Percentiles rank a stretch among this genome's conserved stretches.
Conservation (phyloP, 176 grass and related monocot genomes). For the Pontederia paniculata region DNA sequence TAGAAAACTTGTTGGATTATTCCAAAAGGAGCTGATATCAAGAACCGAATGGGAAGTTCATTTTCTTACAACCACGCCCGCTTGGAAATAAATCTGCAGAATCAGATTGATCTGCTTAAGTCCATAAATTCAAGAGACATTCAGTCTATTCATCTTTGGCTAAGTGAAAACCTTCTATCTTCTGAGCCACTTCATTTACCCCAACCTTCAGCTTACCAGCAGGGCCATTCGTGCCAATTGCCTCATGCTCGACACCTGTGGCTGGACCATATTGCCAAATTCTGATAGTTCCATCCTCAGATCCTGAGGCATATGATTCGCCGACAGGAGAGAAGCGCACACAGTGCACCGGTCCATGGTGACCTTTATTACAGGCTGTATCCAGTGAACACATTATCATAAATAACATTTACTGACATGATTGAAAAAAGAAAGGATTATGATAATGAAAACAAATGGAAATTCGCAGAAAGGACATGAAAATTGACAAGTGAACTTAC, state of each 20-base stretch:
- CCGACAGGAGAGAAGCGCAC: constrained; percentile 77
- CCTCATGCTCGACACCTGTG: constrained; percentile 43
- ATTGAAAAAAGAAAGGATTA: too few species aligned
- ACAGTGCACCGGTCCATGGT: constrained; percentile 93
- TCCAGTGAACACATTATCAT: background rate
- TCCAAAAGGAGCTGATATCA: too few species aligned
- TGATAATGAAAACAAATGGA: background rate
- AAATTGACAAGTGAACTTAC: constrained; percentile 24
- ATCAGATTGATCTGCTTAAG: too few species aligned
- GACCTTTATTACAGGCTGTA: constrained; percentile 90
- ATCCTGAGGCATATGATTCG: constrained; percentile 92
- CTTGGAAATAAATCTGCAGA: too few species aligned
- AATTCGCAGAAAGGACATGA: background rate
- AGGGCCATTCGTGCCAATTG: constrained; percentile 9
- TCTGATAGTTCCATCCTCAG: constrained; percentile 89
- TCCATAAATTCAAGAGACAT: background rate
- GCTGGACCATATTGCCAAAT: constrained; percentile 66
- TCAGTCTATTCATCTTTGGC: constrained; percentile 49
- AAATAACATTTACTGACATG: constrained; percentile 2
- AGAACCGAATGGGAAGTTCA: too few species aligned
- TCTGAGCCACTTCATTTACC: constrained; percentile 50
- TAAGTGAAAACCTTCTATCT: constrained; percentile 76
- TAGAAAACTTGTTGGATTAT: too few species aligned
- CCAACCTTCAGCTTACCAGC: constrained; percentile 39
- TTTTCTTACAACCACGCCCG: too few species aligned